phyloP scores from a whole-genome alignment of 805 yeast genomes.

The Kazachstania taianensis region DNA sequence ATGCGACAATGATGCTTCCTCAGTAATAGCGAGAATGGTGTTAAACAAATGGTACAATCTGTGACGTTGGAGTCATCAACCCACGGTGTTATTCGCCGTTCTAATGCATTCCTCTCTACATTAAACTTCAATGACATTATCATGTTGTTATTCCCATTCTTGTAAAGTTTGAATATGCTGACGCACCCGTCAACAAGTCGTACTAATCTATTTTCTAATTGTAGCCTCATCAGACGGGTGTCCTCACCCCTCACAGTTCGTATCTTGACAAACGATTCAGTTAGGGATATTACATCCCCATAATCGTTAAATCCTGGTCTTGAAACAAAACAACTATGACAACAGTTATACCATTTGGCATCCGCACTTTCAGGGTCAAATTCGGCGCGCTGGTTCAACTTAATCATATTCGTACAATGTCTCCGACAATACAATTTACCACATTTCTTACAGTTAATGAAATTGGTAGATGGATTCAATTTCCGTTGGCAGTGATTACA shows the following conservation, averaged over 20 bases:
- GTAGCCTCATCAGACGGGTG: slow-evolving; percentile 41
- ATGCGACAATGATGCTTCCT: slow-evolving; percentile 87
- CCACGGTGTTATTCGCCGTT: slow-evolving; percentile 54
- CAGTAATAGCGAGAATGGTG: slow-evolving; percentile 43
- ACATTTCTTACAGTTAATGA: slow-evolving; percentile 66
- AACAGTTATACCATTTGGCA: slow-evolving; percentile 55
- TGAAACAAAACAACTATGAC: slow-evolving; percentile 46
- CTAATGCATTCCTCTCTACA: slow-evolving; percentile 32
- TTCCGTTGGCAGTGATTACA: slow-evolving; percentile 36
- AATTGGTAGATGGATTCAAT: slow-evolving; percentile 40
- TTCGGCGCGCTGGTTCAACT: slow-evolving; percentile 38
- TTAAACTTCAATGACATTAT: slow-evolving; percentile 18
- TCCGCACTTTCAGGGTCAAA: slow-evolving; percentile 40
- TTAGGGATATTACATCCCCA: slow-evolving; percentile 40
- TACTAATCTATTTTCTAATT: slow-evolving; percentile 51
- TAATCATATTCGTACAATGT: slow-evolving; percentile 49
- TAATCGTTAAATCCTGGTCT: slow-evolving; percentile 45
- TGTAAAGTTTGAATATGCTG: slow-evolving; percentile 17
- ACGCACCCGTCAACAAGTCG: slow-evolving; percentile 31
- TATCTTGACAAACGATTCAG: slow-evolving; percentile 31
- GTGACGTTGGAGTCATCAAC: slow-evolving; percentile 38
- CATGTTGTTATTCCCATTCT: slow-evolving; percentile 10
- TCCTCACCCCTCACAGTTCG: slow-evolving; percentile 40
- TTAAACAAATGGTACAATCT: slow-evolving; percentile 56
- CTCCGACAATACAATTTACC: slow-evolving; percentile 58